Percentiles rank a stretch among this genome's conserved stretches.
Conservation (phyloP, 2,329 filamentous ascomycete genomes). For the Trichoderma simmonsii region DNA sequence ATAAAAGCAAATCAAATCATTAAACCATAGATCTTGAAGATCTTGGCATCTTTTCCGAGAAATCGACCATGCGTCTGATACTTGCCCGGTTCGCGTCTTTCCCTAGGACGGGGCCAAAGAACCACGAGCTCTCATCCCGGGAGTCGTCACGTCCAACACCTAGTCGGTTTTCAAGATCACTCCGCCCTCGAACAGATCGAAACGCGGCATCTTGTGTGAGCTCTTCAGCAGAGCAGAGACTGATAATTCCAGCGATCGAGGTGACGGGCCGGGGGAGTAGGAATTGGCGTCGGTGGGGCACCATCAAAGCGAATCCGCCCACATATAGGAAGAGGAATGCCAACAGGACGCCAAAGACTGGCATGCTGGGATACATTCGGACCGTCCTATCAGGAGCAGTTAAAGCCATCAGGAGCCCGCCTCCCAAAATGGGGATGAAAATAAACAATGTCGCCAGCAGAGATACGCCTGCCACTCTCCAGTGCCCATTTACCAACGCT, state of each 20-base stretch:
- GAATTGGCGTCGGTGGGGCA: constrained; percentile 59
- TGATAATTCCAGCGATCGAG: constrained; percentile 72
- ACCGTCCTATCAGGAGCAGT: constrained; percentile 52
- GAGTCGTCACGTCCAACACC: constrained; percentile 49
- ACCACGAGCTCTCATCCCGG: constrained; percentile 51
- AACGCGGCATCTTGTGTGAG: constrained; percentile 72
- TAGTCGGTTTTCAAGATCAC: constrained; percentile 66
- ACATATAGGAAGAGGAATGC: constrained; percentile 69
- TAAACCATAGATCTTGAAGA: constrained; percentile 29
- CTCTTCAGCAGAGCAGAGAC: constrained; percentile 71
- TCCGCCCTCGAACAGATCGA: constrained; percentile 61
- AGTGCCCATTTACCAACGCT: constrained; percentile 61
- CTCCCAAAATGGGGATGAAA: constrained; percentile 63
- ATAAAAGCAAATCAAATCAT: constrained; percentile 15
- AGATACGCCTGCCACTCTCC: constrained; percentile 60
- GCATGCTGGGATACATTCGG: constrained; percentile 68
- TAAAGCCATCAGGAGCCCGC: constrained; percentile 71
- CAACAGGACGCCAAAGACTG: constrained; percentile 71
- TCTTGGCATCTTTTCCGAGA: constrained; percentile 41
- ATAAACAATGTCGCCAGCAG: constrained; percentile 57
- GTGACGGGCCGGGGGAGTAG: constrained; percentile 70
- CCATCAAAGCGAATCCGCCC: constrained; percentile 57
- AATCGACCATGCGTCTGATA: constrained; percentile 43
- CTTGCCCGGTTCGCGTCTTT: constrained; percentile 42
- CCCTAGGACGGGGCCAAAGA: constrained; percentile 43